Evolutionary conservation across 2,329 filamentous ascomycete species (phyloP).

Genomic region (Onygena corvina): DNA sequence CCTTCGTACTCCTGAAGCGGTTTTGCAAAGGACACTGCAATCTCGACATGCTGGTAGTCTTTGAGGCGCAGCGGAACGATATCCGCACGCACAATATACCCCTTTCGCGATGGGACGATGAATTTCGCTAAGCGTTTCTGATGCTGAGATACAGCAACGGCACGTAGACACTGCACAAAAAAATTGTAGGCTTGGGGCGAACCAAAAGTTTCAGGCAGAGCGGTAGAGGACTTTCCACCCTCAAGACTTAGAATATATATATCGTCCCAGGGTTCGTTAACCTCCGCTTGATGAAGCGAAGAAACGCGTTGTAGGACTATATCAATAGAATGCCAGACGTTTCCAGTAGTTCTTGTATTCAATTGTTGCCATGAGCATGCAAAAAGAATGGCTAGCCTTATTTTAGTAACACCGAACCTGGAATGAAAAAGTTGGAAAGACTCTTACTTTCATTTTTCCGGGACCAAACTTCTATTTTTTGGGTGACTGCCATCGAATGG

Average conservation of each 20-base stretch:
- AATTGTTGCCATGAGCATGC: not conserved
- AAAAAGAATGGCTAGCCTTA: not conserved
- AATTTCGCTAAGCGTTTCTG: not conserved
- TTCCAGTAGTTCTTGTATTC: not conserved
- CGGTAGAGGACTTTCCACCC: not conserved
- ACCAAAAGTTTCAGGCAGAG: not conserved
- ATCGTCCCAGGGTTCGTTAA: not conserved
- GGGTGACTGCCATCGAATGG: not conserved
- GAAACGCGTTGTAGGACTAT: not conserved
- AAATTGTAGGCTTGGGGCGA: not conserved
- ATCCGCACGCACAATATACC: conserved; percentile 11
- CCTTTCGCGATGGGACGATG: conserved; percentile 7
- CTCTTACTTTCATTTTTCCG: not conserved
- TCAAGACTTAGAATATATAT: not conserved
- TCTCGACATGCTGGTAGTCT: conserved; percentile 8
- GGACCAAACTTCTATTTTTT: not conserved
- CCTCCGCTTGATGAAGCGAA: not conserved
- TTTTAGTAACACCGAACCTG: not conserved
- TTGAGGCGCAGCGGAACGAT: conserved; percentile 11
- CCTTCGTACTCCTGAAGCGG: not conserved
- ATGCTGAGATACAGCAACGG: not conserved
- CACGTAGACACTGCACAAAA: not conserved
- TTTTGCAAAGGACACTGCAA: conserved; percentile 9
- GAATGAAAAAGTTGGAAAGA: not conserved
- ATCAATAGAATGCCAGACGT: not conserved